Conservation (phyloP, 257 asterid species). For the Primulina huaijiensis region DNA sequence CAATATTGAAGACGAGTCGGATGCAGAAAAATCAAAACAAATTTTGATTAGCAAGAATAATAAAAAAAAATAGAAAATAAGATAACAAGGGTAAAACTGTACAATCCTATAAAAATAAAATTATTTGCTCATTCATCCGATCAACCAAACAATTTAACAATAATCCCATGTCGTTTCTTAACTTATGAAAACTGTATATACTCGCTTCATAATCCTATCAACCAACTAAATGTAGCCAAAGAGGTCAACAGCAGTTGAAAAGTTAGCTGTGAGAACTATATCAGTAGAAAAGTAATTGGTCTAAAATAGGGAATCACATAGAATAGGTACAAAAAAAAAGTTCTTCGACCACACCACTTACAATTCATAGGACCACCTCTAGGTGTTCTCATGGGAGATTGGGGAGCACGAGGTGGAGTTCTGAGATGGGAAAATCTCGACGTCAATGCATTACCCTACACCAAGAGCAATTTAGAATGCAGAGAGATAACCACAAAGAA, state of each 20-base stretch:
- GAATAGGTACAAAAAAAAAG: neutral
- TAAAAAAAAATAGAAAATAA: too few species aligned
- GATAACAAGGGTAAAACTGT: too few species aligned
- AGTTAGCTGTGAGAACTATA: neutral
- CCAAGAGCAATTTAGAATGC: constrained; percentile 23
- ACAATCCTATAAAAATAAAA: too few species aligned
- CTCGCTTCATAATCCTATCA: too few species aligned
- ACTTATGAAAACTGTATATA: too few species aligned
- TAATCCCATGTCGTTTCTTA: too few species aligned
- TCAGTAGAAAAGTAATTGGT: neutral
- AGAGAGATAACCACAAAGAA: constrained; percentile 14
- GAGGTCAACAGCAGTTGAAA: neutral
- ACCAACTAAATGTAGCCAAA: neutral
- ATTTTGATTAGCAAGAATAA: too few species aligned
- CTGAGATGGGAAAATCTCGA: constrained; percentile 60
- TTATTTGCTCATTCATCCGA: too few species aligned
- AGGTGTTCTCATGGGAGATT: constrained; percentile 81
- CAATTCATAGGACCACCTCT: constrained; percentile 76
- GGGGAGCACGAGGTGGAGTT: constrained; percentile 68
- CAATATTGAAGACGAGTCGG: too few species aligned
- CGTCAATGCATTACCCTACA: constrained; percentile 54
- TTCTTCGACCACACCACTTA: constrained; percentile 31
- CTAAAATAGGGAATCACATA: neutral
- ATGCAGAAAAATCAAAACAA: too few species aligned
- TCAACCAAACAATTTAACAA: too few species aligned